Evolutionary conservation across 306 rosid genomes (phyloP).

Genomic region (Comarum palustre): DNA sequence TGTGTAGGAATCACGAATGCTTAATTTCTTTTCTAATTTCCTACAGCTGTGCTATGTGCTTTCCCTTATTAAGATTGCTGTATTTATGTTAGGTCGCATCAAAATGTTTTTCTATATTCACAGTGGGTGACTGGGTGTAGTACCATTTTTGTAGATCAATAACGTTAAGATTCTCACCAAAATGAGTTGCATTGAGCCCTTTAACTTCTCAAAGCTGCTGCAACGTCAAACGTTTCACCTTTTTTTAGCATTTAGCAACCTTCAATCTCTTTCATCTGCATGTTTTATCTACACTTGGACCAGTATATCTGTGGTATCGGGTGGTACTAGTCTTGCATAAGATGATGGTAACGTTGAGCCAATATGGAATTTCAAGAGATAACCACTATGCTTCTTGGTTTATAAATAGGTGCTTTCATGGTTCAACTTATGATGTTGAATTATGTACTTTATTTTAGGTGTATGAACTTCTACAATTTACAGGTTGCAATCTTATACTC

Average conservation of each 20-base stretch:
- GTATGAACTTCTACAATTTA: not conserved
- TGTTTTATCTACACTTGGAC: not conserved
- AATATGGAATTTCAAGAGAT: not conserved
- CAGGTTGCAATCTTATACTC: not conserved
- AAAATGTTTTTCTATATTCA: not conserved
- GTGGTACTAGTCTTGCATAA: not conserved
- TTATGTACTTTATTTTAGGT: not conserved
- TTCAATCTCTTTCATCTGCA: not conserved
- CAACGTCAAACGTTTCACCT: not conserved
- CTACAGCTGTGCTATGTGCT: not conserved
- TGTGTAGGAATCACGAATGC: not conserved
- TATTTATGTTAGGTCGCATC: not conserved
- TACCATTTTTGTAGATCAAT: not conserved
- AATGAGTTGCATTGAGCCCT: not conserved
- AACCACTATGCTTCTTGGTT: not conserved
- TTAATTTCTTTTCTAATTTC: not conserved
- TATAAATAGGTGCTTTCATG: not conserved
- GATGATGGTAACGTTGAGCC: not conserved
- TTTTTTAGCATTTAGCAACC: not conserved
- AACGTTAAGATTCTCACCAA: not conserved
- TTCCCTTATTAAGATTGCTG: not conserved
- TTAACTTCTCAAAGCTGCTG: not conserved
- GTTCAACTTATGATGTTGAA: not conserved
- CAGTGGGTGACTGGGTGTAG: too few relatives aligned
- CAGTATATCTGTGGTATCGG: not conserved